Conservation (phyloP, 176 grass and related monocot genomes). For the Chrysopogon serrulatus region DNA sequence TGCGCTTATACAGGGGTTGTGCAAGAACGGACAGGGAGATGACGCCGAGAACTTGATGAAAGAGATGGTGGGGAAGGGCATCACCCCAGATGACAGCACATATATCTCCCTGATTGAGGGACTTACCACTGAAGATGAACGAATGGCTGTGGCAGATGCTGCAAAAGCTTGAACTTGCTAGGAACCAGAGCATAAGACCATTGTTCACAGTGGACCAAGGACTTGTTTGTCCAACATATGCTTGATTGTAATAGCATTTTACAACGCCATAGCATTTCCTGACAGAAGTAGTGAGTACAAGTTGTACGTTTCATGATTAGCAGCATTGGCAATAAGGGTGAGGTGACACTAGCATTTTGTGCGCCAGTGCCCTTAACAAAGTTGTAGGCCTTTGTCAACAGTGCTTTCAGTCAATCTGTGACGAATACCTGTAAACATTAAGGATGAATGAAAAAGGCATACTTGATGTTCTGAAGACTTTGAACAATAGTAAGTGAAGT, state of each 20-base stretch:
- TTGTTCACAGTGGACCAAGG: neutral
- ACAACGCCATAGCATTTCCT: neutral
- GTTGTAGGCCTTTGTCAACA: neutral
- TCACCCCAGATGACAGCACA: slow-evolving; percentile 53
- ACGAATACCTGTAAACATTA: neutral
- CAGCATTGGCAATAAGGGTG: neutral
- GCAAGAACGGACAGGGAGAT: slow-evolving; percentile 56
- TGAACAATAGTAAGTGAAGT: neutral
- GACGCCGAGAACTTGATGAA: slow-evolving; percentile 55
- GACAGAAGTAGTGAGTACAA: neutral
- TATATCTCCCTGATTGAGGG: slow-evolving; percentile 64
- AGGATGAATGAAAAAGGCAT: neutral
- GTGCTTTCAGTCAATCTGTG: neutral
- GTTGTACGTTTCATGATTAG: neutral
- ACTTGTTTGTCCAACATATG: neutral
- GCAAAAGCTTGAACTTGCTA: neutral
- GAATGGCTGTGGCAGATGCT: slow-evolving; percentile 5
- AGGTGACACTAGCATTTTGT: neutral
- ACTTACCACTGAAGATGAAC: slow-evolving; percentile 29
- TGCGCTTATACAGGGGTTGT: slow-evolving; percentile 57
- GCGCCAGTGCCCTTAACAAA: neutral
- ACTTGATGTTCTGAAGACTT: neutral
- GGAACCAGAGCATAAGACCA: neutral
- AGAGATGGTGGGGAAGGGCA: slow-evolving; percentile 69
- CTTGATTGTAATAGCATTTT: neutral